These are phyloP conservation scores for Babesia divergens DNA, from an alignment of 169 alveolate genomes.

Conservation along the genomic window DNA sequence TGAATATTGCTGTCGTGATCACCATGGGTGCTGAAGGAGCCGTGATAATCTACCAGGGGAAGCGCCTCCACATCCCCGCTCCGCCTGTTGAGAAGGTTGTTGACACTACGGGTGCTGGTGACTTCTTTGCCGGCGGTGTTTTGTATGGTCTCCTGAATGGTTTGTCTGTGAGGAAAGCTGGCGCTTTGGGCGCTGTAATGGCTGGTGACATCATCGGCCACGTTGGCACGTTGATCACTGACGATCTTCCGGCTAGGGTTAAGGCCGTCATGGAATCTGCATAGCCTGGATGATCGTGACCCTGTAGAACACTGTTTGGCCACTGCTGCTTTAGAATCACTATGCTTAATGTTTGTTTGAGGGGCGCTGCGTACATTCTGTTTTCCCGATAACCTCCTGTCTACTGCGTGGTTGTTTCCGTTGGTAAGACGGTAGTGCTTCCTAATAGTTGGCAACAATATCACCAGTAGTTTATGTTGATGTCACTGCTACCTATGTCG, in stretches of 20 bases:
- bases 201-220: background rate
- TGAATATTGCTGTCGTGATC: slow-evolving; percentile 1
- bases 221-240: background rate
- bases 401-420: too few species aligned
- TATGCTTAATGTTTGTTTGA: too few species aligned
- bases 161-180: background rate
- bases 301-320: too few species aligned
- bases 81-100: background rate
- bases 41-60: background rate
- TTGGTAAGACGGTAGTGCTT: too few species aligned
- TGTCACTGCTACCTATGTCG: too few species aligned
- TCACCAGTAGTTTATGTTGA: too few species aligned
- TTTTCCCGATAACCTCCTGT: too few species aligned
- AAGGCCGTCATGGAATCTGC: background rate
- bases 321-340: too few species aligned
- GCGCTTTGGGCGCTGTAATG: background rate
- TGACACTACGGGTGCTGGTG: background rate
- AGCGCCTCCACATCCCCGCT: slow-evolving; percentile 2
- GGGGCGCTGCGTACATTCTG: too few species aligned
- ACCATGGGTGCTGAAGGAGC: slow-evolving; percentile 28
- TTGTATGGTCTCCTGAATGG: background rate
- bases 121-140: background rate
- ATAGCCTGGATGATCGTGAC: background rate
- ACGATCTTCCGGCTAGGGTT: background rate
- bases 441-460: too few species aligned